Evolutionary conservation across 1,139 yeast species (phyloP).

Genomic region (Candida tetrigidarum): DNA sequence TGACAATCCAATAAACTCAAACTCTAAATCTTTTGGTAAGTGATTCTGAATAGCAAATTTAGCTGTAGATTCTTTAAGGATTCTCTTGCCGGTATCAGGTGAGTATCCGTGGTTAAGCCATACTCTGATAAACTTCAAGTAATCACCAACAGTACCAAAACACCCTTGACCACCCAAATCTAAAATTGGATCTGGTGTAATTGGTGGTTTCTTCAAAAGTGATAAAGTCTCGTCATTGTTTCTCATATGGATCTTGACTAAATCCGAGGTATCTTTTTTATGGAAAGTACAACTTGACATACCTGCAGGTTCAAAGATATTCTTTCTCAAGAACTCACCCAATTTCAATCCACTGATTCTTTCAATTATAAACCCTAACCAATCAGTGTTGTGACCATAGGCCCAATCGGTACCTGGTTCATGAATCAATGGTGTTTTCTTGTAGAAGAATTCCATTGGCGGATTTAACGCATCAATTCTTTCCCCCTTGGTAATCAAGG

Average conservation of each 20-base stretch:
- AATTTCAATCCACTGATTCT: constrained; percentile 45
- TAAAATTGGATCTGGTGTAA: constrained; percentile 31
- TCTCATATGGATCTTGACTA: constrained; percentile 31
- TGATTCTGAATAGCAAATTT: constrained; percentile 38
- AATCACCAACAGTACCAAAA: constrained; percentile 47
- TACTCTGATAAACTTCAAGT: constrained; percentile 45
- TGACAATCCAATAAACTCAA: constrained; percentile 22
- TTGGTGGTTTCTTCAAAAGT: constrained; percentile 20
- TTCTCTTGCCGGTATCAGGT: constrained; percentile 38
- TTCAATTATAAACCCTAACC: constrained; percentile 55
- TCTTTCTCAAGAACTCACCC: constrained; percentile 42
- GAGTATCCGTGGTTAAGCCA: constrained; percentile 50
- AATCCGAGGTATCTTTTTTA: constrained; percentile 26
- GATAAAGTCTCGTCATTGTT: constrained; percentile 21
- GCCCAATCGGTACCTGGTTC: constrained; percentile 59
- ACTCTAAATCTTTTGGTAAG: constrained; percentile 31
- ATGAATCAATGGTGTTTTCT: constrained; percentile 44
- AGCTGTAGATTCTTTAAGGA: constrained; percentile 36
- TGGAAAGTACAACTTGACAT: constrained; percentile 45
- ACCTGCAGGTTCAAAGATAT: constrained; percentile 50
- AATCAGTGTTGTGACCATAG: constrained; percentile 57
- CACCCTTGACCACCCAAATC: constrained; percentile 57
- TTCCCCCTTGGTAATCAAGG: constrained; percentile 25
- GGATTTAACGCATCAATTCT: constrained; percentile 28
- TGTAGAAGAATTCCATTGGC: constrained; percentile 28